Conservation (phyloP, 768 basidiomycete genomes). For the Calocera cornea region DNA sequence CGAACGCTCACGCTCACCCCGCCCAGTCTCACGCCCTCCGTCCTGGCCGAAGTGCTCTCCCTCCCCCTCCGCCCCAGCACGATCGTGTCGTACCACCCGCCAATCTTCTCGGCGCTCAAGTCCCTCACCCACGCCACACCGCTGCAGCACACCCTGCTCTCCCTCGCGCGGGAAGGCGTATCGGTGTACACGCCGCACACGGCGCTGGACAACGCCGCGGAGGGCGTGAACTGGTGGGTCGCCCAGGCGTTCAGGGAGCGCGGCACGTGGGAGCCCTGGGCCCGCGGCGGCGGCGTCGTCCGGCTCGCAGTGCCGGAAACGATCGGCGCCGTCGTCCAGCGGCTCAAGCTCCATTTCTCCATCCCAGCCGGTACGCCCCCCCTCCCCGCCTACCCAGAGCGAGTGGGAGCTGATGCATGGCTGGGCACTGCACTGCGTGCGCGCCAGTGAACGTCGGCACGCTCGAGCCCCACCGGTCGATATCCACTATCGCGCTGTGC, state of each 20-base stretch:
- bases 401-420: too few species aligned
- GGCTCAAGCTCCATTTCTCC: slow-evolving; percentile 56
- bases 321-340: slow-evolving; percentile 46
- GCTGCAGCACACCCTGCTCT: slow-evolving; percentile 65
- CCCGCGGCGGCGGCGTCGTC: slow-evolving; percentile 56
- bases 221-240: slow-evolving; percentile 86
- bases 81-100: slow-evolving; percentile 74
- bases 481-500: slow-evolving; percentile 72
- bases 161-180: slow-evolving; percentile 68
- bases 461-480: slow-evolving; percentile 21
- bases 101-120: slow-evolving; percentile 62
- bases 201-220: slow-evolving; percentile 67
- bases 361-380: slow-evolving; percentile 41
- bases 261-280: slow-evolving; percentile 20
- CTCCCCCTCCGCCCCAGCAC: slow-evolving; percentile 43
- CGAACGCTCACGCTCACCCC: slow-evolving; percentile 9
- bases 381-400: slow-evolving; percentile 1
- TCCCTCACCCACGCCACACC: slow-evolving; percentile 66
- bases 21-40: slow-evolving; percentile 55
- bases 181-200: slow-evolving; percentile 83
- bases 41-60: slow-evolving; percentile 52
- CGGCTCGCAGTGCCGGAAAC: slow-evolving; percentile 42
- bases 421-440: too few species aligned
- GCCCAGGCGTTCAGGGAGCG: slow-evolving; percentile 28
- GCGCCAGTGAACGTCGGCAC: slow-evolving; percentile 18